phyloP scores from a whole-genome alignment of 306 rosid species.

The Vigna mungo region DNA sequence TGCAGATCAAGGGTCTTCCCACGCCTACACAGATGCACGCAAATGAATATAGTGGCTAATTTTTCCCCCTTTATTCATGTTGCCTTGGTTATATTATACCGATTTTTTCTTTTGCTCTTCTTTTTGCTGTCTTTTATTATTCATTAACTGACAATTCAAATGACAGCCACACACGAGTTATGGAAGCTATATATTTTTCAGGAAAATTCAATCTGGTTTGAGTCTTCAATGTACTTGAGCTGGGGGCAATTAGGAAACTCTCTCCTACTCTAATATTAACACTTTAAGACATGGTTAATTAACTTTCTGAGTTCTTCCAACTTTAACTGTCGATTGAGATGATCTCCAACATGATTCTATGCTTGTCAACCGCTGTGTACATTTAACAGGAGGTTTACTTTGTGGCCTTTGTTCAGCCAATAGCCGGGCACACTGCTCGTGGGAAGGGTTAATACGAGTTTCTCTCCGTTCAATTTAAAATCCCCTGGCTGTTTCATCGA shows the following conservation, averaged over 20 bases:
- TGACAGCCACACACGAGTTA: constrained; percentile 32
- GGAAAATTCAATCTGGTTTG: background rate
- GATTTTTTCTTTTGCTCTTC: background rate
- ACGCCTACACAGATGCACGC: constrained; percentile 45
- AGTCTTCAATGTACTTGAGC: constrained; percentile 28
- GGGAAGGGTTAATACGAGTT: background rate
- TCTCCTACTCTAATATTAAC: constrained; percentile 20
- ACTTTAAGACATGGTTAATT: background rate
- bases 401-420: no score
- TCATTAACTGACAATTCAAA: constrained; percentile 29
- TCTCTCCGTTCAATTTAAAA: background rate
- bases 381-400: no score
- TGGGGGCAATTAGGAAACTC: constrained; percentile 10
- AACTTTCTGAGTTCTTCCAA: background rate
- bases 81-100: background rate
- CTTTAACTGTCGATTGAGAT: constrained; percentile 2
- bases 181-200: constrained; percentile 37
- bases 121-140: constrained; percentile 19
- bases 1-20: constrained; percentile 76
- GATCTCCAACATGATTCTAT: background rate
- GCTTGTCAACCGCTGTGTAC: background rate
- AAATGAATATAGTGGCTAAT: constrained; percentile 41
- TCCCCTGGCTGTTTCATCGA: background rate
- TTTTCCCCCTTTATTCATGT: background rate
- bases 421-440: background rate